A percentile compares a stretch with the other conserved stretches of the same genome.
Conservation (phyloP, 2,329 filamentous ascomycete genomes). For the Aspergillus sp. region DNA sequence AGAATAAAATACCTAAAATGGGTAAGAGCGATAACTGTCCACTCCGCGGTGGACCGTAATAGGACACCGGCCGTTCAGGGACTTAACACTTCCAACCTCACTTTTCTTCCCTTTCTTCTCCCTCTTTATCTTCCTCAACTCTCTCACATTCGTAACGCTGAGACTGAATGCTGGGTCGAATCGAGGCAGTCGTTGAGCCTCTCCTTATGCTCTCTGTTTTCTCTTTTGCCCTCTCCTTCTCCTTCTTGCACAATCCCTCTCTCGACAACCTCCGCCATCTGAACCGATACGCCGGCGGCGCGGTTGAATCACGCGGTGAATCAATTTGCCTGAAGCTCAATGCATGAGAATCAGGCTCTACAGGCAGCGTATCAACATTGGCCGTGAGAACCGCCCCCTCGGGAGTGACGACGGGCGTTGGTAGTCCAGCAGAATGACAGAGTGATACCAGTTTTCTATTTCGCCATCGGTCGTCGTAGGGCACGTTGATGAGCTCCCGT, state of each 20-base stretch:
- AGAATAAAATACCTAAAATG: not conserved
- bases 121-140: not conserved
- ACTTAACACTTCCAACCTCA: not conserved
- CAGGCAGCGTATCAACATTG: slow-evolving; percentile 26
- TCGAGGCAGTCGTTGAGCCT: not conserved
- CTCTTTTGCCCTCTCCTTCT: not conserved
- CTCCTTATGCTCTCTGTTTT: not conserved
- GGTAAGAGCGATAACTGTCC: not conserved
- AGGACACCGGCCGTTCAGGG: not conserved
- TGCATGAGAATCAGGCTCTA: slow-evolving; percentile 10
- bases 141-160: not conserved
- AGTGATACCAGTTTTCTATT: slow-evolving; percentile 4
- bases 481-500: slow-evolving; percentile 37
- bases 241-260: not conserved
- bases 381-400: slow-evolving; percentile 35
- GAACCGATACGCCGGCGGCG: slow-evolving; percentile 5
- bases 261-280: slow-evolving; percentile 5
- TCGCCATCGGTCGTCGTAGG: slow-evolving; percentile 18
- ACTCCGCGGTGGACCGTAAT: not conserved
- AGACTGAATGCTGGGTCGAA: not conserved
- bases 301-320: not conserved
- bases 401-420: slow-evolving; percentile 26
- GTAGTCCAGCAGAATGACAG: not conserved
- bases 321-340: slow-evolving; percentile 37
- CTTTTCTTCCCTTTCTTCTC: not conserved